Base-by-base conservation (phyloP, 441 rosid species). In the Melianthus villosus region DNA sequence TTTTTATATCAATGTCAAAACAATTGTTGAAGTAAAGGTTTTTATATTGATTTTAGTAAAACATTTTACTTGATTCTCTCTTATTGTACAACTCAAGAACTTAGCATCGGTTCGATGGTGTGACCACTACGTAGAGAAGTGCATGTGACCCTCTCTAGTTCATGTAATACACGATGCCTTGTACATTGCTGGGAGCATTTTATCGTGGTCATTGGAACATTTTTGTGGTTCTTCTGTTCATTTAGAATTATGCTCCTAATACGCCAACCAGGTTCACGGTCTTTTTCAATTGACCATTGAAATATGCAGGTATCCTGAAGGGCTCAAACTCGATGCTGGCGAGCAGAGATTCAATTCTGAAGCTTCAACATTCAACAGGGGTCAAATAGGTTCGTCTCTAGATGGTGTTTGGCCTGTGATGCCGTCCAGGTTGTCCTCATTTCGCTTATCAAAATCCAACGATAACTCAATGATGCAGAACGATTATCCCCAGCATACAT, bases 311-410 rank as follows among this genome's bases (percentile, higher is more conserved):
- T 68, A 60, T 42, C 46, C 51, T 44, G 70, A 65, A 60, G 77
- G 59, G 46, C 46, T 65, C n/a, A 71, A 65, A 59, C 54, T 64
- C 0, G 67, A 60, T 16, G 49, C 25, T 26, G 68, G 68, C 6
- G 75, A 71, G 48, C 77, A 57, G 17, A 55, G 65, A 38, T 62
- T 68, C 58, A 43, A 67, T 41, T 40, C 64, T 7, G 72, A 63
- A 49, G 68, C 60, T 37, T 71, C 77, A 5, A 72, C 57, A 26
- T 62, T 68, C 57, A 56, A 51, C 46, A 55, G 50, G 34, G 59
- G 53, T 14, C 37, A 47, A 56, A 60, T 56, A 11, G 63, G 56
- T 9, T 39, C 59, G 0, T 64, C 45, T 25, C 63, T 54, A 2
- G 73, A 55, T 30, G 59, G 38, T 25, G n/a, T 67, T 0, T 71